phyloP scores from a whole-genome alignment of 2,329 filamentous ascomycete genomes.

The Lecanicillium sp. region DNA sequence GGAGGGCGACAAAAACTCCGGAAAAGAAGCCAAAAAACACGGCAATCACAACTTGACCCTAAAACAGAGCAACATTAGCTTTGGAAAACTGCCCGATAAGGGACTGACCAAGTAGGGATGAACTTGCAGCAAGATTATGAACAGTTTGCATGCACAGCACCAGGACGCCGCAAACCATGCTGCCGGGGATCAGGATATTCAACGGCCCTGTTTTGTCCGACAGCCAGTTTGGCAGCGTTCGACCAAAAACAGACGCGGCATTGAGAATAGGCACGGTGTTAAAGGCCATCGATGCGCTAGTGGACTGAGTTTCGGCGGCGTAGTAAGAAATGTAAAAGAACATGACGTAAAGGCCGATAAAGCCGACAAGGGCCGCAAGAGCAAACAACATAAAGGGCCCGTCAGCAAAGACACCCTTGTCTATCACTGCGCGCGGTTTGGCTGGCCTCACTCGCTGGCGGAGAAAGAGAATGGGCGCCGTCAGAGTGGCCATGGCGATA shows the following conservation, averaged over 20 bases:
- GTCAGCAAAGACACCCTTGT: constrained; percentile 27
- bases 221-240: constrained; percentile 25
- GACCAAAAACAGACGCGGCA: constrained; percentile 25
- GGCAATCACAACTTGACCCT: constrained; percentile 23
- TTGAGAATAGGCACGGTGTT: constrained; percentile 18
- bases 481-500: constrained; percentile 12
- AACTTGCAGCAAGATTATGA: no score
- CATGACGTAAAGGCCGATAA: background rate
- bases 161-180: constrained; percentile 20
- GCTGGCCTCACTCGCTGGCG: background rate
- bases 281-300: background rate
- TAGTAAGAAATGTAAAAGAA: background rate
- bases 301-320: background rate
- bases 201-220: constrained; percentile 25
- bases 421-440: constrained; percentile 8
- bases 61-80: no score
- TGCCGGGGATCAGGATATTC: constrained; percentile 23
- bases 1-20: constrained; percentile 32
- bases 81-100: no score
- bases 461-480: background rate
- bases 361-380: constrained; percentile 4
- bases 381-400: constrained; percentile 23
- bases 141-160: constrained; percentile 28
- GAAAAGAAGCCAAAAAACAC: constrained; percentile 32
- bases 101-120: no score